Percentiles rank a stretch among this genome's conserved stretches.
phyloP scores from a whole-genome alignment of 1,284 basidiomycete genomes.

The Grifola frondosa region DNA sequence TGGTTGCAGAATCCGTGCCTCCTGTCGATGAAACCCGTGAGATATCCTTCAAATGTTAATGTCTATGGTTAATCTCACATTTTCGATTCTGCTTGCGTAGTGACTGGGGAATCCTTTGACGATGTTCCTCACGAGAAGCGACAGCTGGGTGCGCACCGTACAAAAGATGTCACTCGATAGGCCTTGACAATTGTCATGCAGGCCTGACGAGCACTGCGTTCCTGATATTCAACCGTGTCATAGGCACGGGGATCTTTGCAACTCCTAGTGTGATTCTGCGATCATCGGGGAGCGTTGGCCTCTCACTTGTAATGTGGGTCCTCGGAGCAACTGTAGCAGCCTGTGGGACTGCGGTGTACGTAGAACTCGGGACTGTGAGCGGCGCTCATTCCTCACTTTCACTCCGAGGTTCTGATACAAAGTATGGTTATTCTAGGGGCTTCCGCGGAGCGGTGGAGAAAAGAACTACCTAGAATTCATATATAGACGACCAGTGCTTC shows the following conservation, averaged over 20 bases:
- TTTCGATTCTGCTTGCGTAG: too few relatives aligned
- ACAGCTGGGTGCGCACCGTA: slow-evolving; percentile 17
- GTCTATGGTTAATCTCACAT: too few relatives aligned
- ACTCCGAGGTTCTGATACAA: background rate
- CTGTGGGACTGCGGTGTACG: slow-evolving; percentile 68
- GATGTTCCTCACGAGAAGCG: slow-evolving; percentile 18
- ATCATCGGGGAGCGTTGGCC: slow-evolving; percentile 63
- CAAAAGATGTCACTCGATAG: too few relatives aligned
- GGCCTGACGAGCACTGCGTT: slow-evolving; percentile 62
- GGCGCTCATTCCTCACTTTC: background rate
- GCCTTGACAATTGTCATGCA: too few relatives aligned
- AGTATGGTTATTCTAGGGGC: slow-evolving; percentile 41
- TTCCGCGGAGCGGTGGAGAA: slow-evolving; percentile 73
- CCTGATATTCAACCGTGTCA: slow-evolving; percentile 74
- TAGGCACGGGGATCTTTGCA: slow-evolving; percentile 80
- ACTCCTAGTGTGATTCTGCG: slow-evolving; percentile 69
- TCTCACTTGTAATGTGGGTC: slow-evolving; percentile 69
- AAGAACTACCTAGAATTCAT: slow-evolving; percentile 77
- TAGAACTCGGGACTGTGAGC: slow-evolving; percentile 70
- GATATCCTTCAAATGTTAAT: too few relatives aligned
- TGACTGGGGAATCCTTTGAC: slow-evolving; percentile 1
- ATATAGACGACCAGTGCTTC: slow-evolving; percentile 60
- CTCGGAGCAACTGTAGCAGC: slow-evolving; percentile 62
- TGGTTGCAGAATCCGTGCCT: too few relatives aligned
- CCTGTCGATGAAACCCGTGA: too few relatives aligned